phyloP scores from a whole-genome alignment of 306 rosid species.

The Canavalia ensiformis region DNA sequence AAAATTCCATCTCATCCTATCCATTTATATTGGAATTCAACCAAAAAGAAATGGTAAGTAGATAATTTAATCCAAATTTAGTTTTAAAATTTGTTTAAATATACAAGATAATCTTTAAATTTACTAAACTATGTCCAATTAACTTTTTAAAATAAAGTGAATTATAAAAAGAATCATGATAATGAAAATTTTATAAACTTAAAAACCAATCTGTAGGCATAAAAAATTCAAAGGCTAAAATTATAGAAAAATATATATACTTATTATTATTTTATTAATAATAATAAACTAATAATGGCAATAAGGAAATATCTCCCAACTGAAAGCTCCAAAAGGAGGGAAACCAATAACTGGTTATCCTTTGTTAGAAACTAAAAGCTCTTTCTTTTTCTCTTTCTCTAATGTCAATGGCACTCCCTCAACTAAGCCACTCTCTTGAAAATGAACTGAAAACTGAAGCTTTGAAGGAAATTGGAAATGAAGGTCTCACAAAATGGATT shows the following conservation, averaged over 20 bases:
- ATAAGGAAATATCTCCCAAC: conserved; percentile 46
- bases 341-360: conserved; percentile 79
- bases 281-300: background rate
- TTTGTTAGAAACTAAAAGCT: conserved; percentile 36
- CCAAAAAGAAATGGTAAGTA: too few species aligned
- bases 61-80: too few species aligned
- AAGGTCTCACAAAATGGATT: conserved; percentile 67
- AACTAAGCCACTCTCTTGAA: conserved; percentile 34
- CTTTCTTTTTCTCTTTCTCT: conserved; percentile 39
- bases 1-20: background rate
- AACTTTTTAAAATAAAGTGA: background rate
- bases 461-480: conserved; percentile 56
- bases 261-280: too few species aligned
- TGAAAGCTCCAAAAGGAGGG: conserved; percentile 58
- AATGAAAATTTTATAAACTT: background rate
- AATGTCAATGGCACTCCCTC: conserved; percentile 55
- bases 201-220: background rate
- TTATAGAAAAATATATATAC: too few species aligned
- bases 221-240: background rate
- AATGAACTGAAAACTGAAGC: conserved; percentile 36
- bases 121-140: background rate
- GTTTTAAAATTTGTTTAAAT: too few species aligned
- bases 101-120: background rate
- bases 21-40: background rate
- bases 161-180: background rate